Evolutionary conservation across 805 yeast species (phyloP).

Genomic region (Myxozyma neglecta): DNA sequence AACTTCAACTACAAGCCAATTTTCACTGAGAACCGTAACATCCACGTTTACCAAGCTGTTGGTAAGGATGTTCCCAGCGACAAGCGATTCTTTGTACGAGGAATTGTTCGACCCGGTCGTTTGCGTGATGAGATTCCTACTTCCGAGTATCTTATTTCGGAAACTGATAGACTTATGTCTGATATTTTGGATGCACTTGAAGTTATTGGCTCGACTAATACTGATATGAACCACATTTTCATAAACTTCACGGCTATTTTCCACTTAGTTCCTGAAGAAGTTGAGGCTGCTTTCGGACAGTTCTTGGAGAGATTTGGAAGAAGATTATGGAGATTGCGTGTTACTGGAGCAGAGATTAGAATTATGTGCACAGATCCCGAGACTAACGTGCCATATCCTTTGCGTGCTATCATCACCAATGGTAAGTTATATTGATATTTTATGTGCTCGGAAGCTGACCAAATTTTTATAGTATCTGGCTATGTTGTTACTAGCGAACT

Average conservation of each 20-base stretch:
- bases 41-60: slow-evolving; percentile 94
- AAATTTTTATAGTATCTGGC: slow-evolving; percentile 63
- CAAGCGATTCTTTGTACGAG: slow-evolving; percentile 94
- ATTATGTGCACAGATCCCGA: slow-evolving; percentile 89
- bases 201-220: slow-evolving; percentile 88
- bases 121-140: slow-evolving; percentile 90
- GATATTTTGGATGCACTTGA: slow-evolving; percentile 94
- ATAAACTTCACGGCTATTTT: slow-evolving; percentile 95
- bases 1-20: slow-evolving; percentile 94
- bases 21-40: slow-evolving; percentile 93
- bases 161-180: slow-evolving; percentile 92
- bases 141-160: slow-evolving; percentile 91
- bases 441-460: neutral
- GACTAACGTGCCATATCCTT: slow-evolving; percentile 88
- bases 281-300: slow-evolving; percentile 96
- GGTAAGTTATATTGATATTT: slow-evolving; percentile 18
- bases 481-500: slow-evolving; percentile 94
- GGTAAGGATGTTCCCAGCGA: slow-evolving; percentile 93
- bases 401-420: slow-evolving; percentile 93
- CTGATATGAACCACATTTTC: slow-evolving; percentile 95
- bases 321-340: slow-evolving; percentile 93
- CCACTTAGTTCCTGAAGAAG: slow-evolving; percentile 91
- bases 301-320: slow-evolving; percentile 97
- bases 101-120: slow-evolving; percentile 93
- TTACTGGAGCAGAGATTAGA: slow-evolving; percentile 96